A percentile compares a stretch with the other conserved stretches of the same genome.
phyloP scores from a whole-genome alignment of 305 asterid genomes.

The Withania somnifera region DNA sequence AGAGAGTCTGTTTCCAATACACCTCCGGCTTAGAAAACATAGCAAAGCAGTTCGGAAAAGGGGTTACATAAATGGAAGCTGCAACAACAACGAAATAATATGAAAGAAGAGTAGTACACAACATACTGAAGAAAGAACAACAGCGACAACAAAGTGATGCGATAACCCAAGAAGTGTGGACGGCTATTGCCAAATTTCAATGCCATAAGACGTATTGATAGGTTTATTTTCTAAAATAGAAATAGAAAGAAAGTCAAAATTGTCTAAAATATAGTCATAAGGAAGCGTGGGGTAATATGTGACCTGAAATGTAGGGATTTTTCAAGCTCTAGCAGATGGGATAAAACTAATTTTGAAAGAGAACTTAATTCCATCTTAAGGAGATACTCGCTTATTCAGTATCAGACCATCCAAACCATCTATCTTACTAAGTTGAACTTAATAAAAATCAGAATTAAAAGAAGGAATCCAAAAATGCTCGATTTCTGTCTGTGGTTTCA shows the following conservation, averaged over 20 bases:
- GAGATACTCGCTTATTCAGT: neutral
- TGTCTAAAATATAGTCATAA: neutral
- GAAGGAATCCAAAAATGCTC: neutral
- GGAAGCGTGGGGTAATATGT: neutral
- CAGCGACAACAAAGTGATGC: too few species aligned
- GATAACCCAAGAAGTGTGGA: too few species aligned
- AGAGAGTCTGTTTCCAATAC: too few species aligned
- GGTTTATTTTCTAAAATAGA: neutral
- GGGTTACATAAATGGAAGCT: too few species aligned
- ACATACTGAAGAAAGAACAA: too few species aligned
- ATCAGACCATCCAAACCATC: neutral
- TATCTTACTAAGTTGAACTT: neutral
- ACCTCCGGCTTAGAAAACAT: too few species aligned
- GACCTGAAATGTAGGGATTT: neutral
- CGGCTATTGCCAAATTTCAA: neutral
- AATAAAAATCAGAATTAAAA: neutral
- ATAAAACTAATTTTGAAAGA: constrained; percentile 2
- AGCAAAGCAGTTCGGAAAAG: too few species aligned
- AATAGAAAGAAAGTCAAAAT: neutral
- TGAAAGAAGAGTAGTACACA: too few species aligned
- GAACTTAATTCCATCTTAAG: neutral
- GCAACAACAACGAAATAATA: too few species aligned
- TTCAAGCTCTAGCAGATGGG: constrained; percentile 3
- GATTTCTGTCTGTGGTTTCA: neutral
- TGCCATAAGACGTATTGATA: neutral